Base-by-base conservation (phyloP, 441 rosid species). In the Pelargonium australe region DNA sequence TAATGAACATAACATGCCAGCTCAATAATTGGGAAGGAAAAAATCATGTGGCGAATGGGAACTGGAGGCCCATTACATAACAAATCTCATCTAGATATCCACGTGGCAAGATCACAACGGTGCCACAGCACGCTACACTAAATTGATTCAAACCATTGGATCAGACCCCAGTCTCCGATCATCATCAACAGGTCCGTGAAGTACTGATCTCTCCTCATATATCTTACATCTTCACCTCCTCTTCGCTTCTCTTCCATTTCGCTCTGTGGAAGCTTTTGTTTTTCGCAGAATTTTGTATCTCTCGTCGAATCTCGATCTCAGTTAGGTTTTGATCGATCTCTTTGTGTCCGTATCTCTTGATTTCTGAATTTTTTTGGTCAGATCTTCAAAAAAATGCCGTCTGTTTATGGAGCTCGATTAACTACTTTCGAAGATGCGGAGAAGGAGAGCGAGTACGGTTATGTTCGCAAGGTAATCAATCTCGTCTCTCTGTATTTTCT, bases 381-480 rank as follows among this genome's bases (percentile, higher is more conserved):
- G 60, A 53, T 53, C 60, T 53, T 14, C 2, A 20, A 28, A 64
- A 64, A 83, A 78, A 95, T 95, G 98, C 91, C 98, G 77, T 79
- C 98, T 6, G 88, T 81, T 63, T 88, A 95, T 80, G 95, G 89
- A 81, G 90, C 88, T 41, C 85, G 92, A 69, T 77, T 95, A 77
- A 95, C 98, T 23, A 89, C 99, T 19, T 95, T 95, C 71, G 99
- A 95, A 80, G 99, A 95, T 70, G 78, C 89, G 34, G 97, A 95
- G 87, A 92, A 92, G 81, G 99, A 95, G 87, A 92, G 98, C 83
- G 97, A 95, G 86, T 92, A 88, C 73, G 98, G 99, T 70, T 91
- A 92, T 68, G 95, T 95, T 73, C 99, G 98, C 66, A 95, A 95
- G 97, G 99, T 95, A 2, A 55, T 55, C 8, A 28, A 16, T 71